Evolutionary conservation across 345 rosid species (phyloP).

Genomic region (Hibiscus trionum): DNA sequence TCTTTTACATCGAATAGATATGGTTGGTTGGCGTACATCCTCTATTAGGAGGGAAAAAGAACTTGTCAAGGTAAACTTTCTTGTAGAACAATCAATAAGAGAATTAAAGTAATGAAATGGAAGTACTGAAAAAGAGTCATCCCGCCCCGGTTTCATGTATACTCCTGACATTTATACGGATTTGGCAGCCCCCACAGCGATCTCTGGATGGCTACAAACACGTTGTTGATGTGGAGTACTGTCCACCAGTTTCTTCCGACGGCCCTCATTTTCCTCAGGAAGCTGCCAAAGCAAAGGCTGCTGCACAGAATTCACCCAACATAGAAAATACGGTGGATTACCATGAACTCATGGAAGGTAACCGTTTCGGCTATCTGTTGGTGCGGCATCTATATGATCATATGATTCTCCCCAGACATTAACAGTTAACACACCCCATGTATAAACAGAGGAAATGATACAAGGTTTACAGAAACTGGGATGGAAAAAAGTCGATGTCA

Average conservation of each 20-base stretch:
- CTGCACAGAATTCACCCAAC: slow-evolving; percentile 71
- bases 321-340: slow-evolving; percentile 54
- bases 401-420: background rate
- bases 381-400: background rate
- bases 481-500: slow-evolving; percentile 96
- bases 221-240: slow-evolving; percentile 85
- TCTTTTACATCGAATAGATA: slow-evolving; percentile 61
- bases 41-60: slow-evolving; percentile 91
- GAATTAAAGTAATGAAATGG: too few relatives aligned
- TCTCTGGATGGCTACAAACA: slow-evolving; percentile 96
- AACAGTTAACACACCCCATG: background rate
- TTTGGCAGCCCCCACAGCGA: slow-evolving; percentile 62
- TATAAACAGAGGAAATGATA: slow-evolving; percentile 81
- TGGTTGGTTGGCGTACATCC: slow-evolving; percentile 99
- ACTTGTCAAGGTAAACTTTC: slow-evolving; percentile 58
- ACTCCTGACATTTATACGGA: background rate
- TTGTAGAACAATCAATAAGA: background rate
- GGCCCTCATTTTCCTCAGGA: slow-evolving; percentile 82
- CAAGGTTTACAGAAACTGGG: slow-evolving; percentile 76
- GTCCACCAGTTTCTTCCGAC: slow-evolving; percentile 73
- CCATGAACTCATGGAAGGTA: slow-evolving; percentile 90
- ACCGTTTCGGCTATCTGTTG: background rate
- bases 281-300: slow-evolving; percentile 86
- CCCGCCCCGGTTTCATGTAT: background rate
- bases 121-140: background rate